phyloP scores from a whole-genome alignment of 805 yeast genomes.

The Debaryomyces hansenii region DNA sequence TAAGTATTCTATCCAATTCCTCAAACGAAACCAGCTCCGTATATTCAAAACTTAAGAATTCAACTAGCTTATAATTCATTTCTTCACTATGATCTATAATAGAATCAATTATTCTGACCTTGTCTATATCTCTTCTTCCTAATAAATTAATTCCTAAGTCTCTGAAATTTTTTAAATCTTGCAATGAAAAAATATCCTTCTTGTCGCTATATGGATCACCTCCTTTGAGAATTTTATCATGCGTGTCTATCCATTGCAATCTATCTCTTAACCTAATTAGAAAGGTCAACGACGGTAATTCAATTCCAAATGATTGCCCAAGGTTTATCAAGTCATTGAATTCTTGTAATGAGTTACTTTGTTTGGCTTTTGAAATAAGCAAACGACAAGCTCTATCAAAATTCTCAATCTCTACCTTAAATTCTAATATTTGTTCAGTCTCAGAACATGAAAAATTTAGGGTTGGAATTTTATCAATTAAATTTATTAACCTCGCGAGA shows the following conservation, averaged over 20 bases:
- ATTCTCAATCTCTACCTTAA: conserved; percentile 50
- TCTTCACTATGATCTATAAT: conserved; percentile 25
- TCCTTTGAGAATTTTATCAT: conserved; percentile 34
- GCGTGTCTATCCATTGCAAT: conserved; percentile 32
- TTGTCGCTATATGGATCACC: conserved; percentile 40
- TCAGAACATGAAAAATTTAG: conserved; percentile 58
- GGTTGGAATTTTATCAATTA: conserved; percentile 48
- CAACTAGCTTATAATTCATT: conserved; percentile 17
- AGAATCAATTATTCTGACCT: conserved; percentile 21
- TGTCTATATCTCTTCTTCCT: conserved; percentile 33
- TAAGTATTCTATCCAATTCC: conserved; percentile 21
- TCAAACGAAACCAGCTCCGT: conserved; percentile 22
- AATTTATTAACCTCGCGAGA: conserved; percentile 22
- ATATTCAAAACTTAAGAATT: conserved; percentile 16
- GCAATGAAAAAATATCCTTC: conserved; percentile 33
- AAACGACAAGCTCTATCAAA: conserved; percentile 49
- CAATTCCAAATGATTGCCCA: conserved; percentile 62
- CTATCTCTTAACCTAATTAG: conserved; percentile 36
- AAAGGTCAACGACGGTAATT: conserved; percentile 46
- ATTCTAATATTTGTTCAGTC: conserved; percentile 56
- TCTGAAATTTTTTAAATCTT: conserved; percentile 27
- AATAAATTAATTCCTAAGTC: conserved; percentile 27
- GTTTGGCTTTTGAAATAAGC: conserved; percentile 31
- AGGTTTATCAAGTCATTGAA: conserved; percentile 52
- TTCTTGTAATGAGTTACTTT: conserved; percentile 39